Base-by-base conservation (phyloP, 1,284 basidiomycete genomes). In the Malassezia sp. region DNA sequence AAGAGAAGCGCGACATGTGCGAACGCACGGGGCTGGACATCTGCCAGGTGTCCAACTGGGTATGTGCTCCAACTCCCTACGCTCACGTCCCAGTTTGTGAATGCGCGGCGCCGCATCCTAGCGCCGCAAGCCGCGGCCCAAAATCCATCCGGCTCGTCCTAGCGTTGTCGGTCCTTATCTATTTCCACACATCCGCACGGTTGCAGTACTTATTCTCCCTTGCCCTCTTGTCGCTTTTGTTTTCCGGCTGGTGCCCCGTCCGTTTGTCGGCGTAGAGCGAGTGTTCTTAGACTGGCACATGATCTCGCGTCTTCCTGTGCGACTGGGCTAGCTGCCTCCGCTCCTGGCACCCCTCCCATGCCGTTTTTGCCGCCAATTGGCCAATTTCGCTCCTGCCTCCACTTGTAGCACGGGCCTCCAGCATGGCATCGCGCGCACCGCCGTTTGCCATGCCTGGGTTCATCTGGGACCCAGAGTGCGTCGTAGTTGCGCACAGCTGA, bases 1-100 rank as follows among this genome's bases (percentile, higher is more conserved):
- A 87, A 58, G 85, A 89, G 75, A 89, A 89, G 74, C 85, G 86
- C 62, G 80, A 82, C 63, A 73, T 89, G 50, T 88, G 85, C 72
- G 78, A 82, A 61, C 80, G 82, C 38, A 89, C 85, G 0, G 83
- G 83, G 12, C 73, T 89, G 53, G 84, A 80, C 70, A 86, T 88
- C 80, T 81, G 78, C 70, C 85, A 88, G 71, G 84, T 88, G 4
- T 59, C 51, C 18, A 66, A 67, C 24, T 63, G 60, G 61, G 30
- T 28, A 36, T 23, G 35, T 34, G 29, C 14, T 7, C 21, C 14
- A 4, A n/a, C 29, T 32, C 8, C 18, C 29, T 28, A 30, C 15
- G n/a, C n/a, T n/a, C n/a, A n/a, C n/a, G n/a, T n/a, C n/a, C n/a
- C 20, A 39, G 30, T 66, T 68, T 39, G 66, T 68, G 36, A 68